Base-by-base conservation (phyloP, 2,329 filamentous ascomycete species). In the Xylariaceae sp. region DNA sequence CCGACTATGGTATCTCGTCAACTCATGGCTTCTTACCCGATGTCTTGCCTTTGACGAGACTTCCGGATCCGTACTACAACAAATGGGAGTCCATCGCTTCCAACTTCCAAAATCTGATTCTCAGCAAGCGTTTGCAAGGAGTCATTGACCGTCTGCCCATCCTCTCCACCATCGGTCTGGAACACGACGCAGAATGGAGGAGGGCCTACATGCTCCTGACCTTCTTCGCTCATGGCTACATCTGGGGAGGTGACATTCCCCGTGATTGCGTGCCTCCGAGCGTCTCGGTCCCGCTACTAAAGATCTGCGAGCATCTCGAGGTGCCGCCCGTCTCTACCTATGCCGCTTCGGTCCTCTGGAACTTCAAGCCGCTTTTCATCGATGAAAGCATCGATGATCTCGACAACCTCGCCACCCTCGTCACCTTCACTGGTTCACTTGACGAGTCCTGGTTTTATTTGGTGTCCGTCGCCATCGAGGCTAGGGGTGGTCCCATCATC, bases 381-480 rank as follows among this genome's bases (percentile, higher is more conserved):
- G 80, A 88, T 48, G 90, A 96, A 63, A 77, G 79, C 28, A 80
- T 93, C 43, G 88, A 94, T 58, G 81, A 81, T 49, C 75, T 97
- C 34, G 84, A 93, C 58, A 97, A 98, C 56, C 76, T 98, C 42
- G 83, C 88, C 31, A 93, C 88, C 2, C 74, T 97, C 46, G 81
- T 83, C 56, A 96, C 93, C 13, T 94, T 96, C 60, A 97, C 93
- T 13, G 93, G 93, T 38, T 90, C 89, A 7, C 73, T 95, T 41
- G 93, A 98, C 61, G 93, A 98, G 68, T 95, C 93, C 48, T 98
- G 93, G 93, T 98, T 98, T 62, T 98, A 97, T 62, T 75, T 98
- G 11, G 81, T 97, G 39, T 96, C 89, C 0, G 87, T 96, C 3
- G 93, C 91, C 48, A 96, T 98, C 50, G 93, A 98, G 67, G 89